phyloP scores from a whole-genome alignment of 73 alveolate species.

The Loxodes magnus region DNA sequence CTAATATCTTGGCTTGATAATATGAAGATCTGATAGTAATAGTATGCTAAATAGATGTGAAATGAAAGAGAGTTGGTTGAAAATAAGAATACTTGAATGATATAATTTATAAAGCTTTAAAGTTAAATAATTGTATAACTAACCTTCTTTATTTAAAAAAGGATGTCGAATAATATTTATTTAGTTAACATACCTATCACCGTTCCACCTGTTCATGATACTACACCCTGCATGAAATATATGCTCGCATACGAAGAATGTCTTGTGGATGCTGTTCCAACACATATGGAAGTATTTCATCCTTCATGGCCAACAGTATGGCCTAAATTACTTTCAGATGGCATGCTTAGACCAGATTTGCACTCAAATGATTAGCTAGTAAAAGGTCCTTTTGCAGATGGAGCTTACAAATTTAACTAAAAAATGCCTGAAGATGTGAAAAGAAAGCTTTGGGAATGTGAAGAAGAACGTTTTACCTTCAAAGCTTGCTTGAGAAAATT shows the following conservation, averaged over 20 bases:
- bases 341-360: constrained; percentile 20
- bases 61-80: too few species aligned
- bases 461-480: constrained; percentile 76
- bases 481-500: constrained; percentile 79
- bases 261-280: constrained; percentile 52
- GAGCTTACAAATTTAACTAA: neutral
- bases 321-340: constrained; percentile 48
- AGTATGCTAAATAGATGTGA: too few species aligned
- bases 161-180: too few species aligned
- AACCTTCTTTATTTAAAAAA: too few species aligned
- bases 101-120: too few species aligned
- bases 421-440: neutral
- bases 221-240: constrained; percentile 58
- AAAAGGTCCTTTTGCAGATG: neutral
- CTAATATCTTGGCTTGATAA: too few species aligned
- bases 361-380: constrained; percentile 5
- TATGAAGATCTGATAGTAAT: too few species aligned
- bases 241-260: constrained; percentile 81
- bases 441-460: constrained; percentile 61
- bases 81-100: too few species aligned
- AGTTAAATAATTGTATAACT: too few species aligned
- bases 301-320: constrained; percentile 49
- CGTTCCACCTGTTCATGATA: constrained; percentile 32
- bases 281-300: constrained; percentile 29
- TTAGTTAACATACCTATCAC: constrained; percentile 19